Base-by-base conservation (phyloP, 768 basidiomycete species). In the Lepiota brunneoincarnata region DNA sequence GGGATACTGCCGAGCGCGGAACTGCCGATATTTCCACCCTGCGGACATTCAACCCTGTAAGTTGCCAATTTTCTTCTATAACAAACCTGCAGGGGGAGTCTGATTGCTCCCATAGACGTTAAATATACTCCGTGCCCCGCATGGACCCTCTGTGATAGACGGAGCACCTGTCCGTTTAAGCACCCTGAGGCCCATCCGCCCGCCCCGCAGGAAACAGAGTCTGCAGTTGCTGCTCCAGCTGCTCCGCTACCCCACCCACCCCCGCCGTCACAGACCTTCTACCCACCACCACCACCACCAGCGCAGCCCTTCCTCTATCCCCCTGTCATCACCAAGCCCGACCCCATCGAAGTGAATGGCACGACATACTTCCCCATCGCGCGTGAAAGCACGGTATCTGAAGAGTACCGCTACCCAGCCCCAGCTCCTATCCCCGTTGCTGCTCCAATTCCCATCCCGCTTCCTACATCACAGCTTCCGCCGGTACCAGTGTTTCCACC, bases 71-170 rank as follows among this genome's bases (percentile, higher is more conserved):
- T 53, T 24, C n/a, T 14, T 46, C 17, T 37, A 9, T 12, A 10
- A 24, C 21, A n/a, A 15, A 11, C 28, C 14, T 23, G 23, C 37
- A 15, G 14, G 38, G 37, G 9, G 12, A 7, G 6, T 38, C 20
- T 18, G 39, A 42, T 24, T 42, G n/a, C 41, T 12, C 12, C 9
- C 34, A n/a, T 43, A 74, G 73, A 72, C 52, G 58, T 67, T 21
- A 64, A 61, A 28, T 68, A 73, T 51, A 72, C 70, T 1, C 71
- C 72, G 3, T 74, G 72, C 42, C 64, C 67, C 5, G 56, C 57
- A 4, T 70, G 70, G 70, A 62, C 67, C 6, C 64, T 63, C 20
- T 72, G 68, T 51, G 34, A 58, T 11, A 54, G 59, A 26, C 59
- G 62, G 11, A 55, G 58, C 6, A 58, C 43, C 52, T 68, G 62